phyloP scores from a whole-genome alignment of 768 basidiomycete species.

The Lactarius psammicola region DNA sequence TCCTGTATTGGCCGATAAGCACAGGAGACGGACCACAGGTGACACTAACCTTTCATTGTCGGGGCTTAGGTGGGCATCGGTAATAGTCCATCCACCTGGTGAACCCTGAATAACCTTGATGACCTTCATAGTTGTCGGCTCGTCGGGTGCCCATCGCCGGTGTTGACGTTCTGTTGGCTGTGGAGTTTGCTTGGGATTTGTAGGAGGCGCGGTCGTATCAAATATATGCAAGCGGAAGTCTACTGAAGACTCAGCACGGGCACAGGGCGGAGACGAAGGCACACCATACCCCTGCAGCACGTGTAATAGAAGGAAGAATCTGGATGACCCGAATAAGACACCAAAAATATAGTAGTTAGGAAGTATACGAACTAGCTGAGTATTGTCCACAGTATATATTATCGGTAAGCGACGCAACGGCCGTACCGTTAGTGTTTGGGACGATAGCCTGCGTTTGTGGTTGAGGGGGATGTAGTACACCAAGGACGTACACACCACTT shows the following conservation, averaged over 20 bases:
- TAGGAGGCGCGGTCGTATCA: slow-evolving; percentile 58
- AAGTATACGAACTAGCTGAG: slow-evolving; percentile 53
- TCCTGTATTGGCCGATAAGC: slow-evolving; percentile 44
- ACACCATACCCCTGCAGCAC: slow-evolving; percentile 67
- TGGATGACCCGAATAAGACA: slow-evolving; percentile 32
- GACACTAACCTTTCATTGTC: slow-evolving; percentile 74
- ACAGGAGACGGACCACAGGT: neutral
- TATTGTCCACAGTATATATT: slow-evolving; percentile 88
- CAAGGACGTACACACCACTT: slow-evolving; percentile 31
- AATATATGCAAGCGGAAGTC: slow-evolving; percentile 92
- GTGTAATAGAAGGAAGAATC: slow-evolving; percentile 94
- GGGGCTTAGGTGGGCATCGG: slow-evolving; percentile 87
- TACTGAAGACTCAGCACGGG: slow-evolving; percentile 34
- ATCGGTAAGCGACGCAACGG: slow-evolving; percentile 66
- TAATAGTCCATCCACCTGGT: slow-evolving; percentile 88
- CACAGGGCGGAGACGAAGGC: neutral
- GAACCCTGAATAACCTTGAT: slow-evolving; percentile 71
- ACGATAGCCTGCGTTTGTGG: slow-evolving; percentile 54
- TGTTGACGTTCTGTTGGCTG: slow-evolving; percentile 20
- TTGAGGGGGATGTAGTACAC: neutral
- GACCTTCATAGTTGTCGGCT: slow-evolving; percentile 49
- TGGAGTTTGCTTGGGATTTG: slow-evolving; percentile 29
- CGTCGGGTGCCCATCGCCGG: slow-evolving; percentile 38
- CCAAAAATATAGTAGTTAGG: slow-evolving; percentile 5
- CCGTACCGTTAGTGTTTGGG: slow-evolving; percentile 77